phyloP scores from a whole-genome alignment of 805 yeast species.

The Ogataea angusta region DNA sequence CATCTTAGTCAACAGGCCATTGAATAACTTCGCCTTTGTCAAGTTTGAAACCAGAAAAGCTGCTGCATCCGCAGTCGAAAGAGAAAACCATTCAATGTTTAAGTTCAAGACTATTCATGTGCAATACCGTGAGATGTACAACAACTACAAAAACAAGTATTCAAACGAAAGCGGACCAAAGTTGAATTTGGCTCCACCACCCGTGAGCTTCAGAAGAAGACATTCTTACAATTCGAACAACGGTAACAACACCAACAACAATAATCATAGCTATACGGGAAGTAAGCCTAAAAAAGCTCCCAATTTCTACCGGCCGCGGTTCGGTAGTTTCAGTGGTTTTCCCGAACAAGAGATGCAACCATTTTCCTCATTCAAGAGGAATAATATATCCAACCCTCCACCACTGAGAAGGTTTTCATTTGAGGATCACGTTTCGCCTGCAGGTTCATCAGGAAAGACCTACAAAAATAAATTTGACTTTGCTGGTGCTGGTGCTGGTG shows the following conservation, averaged over 20 bases:
- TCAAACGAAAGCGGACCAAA: slow-evolving; percentile 27
- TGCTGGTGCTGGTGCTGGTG: slow-evolving; percentile 3
- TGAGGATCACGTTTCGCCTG: slow-evolving; percentile 16
- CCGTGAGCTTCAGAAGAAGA: slow-evolving; percentile 58
- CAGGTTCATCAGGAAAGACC: slow-evolving; percentile 12
- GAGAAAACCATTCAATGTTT: slow-evolving; percentile 78
- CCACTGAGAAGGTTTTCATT: slow-evolving; percentile 20
- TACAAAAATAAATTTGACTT: slow-evolving; percentile 18
- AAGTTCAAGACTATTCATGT: slow-evolving; percentile 77
- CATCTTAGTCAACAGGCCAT: slow-evolving; percentile 51
- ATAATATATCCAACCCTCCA: slow-evolving; percentile 10
- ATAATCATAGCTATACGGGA: not conserved
- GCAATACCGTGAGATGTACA: slow-evolving; percentile 67
- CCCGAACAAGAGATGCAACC: slow-evolving; percentile 18
- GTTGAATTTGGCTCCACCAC: slow-evolving; percentile 70
- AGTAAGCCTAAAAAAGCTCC: slow-evolving; percentile 16
- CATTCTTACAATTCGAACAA: slow-evolving; percentile 23
- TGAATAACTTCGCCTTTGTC: slow-evolving; percentile 68
- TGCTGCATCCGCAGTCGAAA: slow-evolving; percentile 84
- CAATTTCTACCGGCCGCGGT: slow-evolving; percentile 16
- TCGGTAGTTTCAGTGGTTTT: slow-evolving; percentile 18
- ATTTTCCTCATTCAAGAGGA: slow-evolving; percentile 9
- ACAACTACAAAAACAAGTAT: slow-evolving; percentile 31
- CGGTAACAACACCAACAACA: slow-evolving; percentile 1
- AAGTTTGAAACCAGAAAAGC: slow-evolving; percentile 60